Base-by-base conservation (phyloP, 208 protist genomes). In the Angomonas deanei region DNA sequence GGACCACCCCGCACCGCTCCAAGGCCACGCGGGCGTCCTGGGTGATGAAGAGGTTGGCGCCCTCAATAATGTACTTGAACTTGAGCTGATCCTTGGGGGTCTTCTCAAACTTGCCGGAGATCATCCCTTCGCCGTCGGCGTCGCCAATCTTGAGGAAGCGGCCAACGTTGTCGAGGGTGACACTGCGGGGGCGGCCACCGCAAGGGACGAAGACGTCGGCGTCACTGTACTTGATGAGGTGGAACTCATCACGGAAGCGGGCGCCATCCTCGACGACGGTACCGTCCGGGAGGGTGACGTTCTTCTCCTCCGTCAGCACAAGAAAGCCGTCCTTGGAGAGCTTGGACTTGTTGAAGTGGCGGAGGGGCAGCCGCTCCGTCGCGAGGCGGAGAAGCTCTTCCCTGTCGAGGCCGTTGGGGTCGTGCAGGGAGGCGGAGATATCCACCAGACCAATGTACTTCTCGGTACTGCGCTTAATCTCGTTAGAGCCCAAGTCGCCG, bases 41-140 rank as follows among this genome's bases (percentile, higher is more conserved):
- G 11, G 97, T 97, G 61, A 98, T 90, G 80, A 98, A 99, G 23
- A 99, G 75, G 79, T 99, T 99, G n/a, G 97, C 97, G 34, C 97
- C 97, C 69, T 99, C 97, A 19, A 98, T 87, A 75, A 99, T 98
- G 66, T 94, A 90, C 79, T 94, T 93, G 78, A 92, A 97, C 73
- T 90, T 84, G 23, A 84, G 84, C 56, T 76, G 57, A 47, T 93
- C 66, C 17, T 49, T 61, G 26, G 50, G 19, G 48, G 82, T 46
- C 57, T 76, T 84, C 1, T 76, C 72, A 65, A 70, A 78, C 59
- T 81, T 79, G 49, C 80, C 83, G 2, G 60, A 66, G 36, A 93
- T 70, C 78, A 93, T 89, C 26, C 53, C 28, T 68, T 90, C 86
- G 21, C 83, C 74, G 38, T 86, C 76, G 33, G 74, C 84, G 61